phyloP scores from a whole-genome alignment of 192 early-diverging fungal species.

The Rhizophagus sp. region DNA sequence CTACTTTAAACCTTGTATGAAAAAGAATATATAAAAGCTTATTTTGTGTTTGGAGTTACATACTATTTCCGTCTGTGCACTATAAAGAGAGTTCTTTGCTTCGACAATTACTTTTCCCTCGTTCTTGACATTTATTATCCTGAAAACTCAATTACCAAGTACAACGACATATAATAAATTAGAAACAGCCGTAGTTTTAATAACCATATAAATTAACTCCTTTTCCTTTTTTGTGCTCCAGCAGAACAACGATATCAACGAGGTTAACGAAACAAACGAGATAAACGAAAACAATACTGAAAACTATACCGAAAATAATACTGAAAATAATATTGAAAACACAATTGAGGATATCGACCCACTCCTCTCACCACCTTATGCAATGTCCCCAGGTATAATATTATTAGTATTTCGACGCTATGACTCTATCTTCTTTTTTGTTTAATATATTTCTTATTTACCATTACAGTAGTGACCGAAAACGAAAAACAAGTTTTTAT shows the following conservation, averaged over 20 bases:
- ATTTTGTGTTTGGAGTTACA: neutral
- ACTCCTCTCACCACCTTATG: conserved; percentile 15
- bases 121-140: too few species aligned
- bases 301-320: neutral
- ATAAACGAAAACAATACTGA: neutral
- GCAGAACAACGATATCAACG: neutral
- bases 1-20: neutral
- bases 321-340: neutral
- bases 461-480: neutral
- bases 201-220: neutral
- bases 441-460: neutral
- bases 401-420: neutral
- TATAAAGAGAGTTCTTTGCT: neutral
- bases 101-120: too few species aligned
- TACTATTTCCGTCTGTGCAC: neutral
- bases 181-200: neutral
- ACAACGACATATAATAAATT: neutral
- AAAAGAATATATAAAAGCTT: neutral
- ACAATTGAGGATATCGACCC: conserved; percentile 10
- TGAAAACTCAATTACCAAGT: too few species aligned
- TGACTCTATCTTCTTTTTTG: neutral
- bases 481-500: conserved; percentile 15
- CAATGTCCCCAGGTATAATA: conserved; percentile 28
- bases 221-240: neutral
- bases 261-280: neutral